A percentile compares a stretch with the other conserved stretches of the same genome.
phyloP scores from a whole-genome alignment of 441 rosid species.

The Adansonia rubrostipa region DNA sequence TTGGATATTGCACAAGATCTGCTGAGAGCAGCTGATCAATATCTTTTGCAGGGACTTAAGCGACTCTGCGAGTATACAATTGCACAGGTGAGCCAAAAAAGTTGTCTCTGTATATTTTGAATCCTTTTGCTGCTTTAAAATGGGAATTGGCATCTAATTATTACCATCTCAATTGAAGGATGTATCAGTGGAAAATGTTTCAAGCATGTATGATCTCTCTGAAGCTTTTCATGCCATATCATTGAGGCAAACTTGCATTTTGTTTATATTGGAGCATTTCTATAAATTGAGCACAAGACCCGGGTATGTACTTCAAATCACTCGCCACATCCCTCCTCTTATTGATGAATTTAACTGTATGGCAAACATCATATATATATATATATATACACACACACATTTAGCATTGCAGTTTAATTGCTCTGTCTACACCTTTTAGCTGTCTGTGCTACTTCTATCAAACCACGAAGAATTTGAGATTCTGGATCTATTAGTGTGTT shows the following conservation, averaged over 20 bases:
- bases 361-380: neutral
- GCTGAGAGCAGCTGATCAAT: conserved; percentile 98
- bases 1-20: conserved; percentile 92
- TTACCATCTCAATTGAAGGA: conserved; percentile 51
- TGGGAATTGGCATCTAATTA: conserved; percentile 28
- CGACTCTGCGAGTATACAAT: conserved; percentile 96
- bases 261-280: conserved; percentile 91
- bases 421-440: neutral
- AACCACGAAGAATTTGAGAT: neutral
- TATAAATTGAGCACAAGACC: conserved; percentile 80
- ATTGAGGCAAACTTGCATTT: conserved; percentile 86
- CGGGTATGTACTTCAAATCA: conserved; percentile 52
- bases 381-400: too few species aligned
- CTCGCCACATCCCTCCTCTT: neutral
- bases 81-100: conserved; percentile 73
- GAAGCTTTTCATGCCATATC: conserved; percentile 97
- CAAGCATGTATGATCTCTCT: conserved; percentile 93
- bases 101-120: conserved; percentile 17
- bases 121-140: conserved; percentile 26
- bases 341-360: neutral
- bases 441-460: neutral
- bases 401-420: neutral
- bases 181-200: conserved; percentile 85
- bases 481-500: neutral
- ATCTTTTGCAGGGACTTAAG: conserved; percentile 95